Conservation (phyloP, 306 rosid genomes). For the Carpinus fangiana region DNA sequence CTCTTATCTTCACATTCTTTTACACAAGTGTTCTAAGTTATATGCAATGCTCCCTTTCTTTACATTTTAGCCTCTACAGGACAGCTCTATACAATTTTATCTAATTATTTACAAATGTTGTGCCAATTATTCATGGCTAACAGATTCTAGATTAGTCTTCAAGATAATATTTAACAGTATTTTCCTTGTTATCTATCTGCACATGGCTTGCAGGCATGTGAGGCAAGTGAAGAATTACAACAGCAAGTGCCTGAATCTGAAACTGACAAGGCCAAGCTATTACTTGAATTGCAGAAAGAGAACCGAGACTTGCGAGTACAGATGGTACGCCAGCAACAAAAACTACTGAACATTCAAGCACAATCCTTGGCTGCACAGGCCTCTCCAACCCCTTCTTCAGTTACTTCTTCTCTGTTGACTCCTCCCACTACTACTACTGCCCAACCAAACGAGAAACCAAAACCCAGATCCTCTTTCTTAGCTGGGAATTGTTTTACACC, state of each 20-base stretch:
- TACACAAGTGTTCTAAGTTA: neutral
- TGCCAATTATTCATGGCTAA: neutral
- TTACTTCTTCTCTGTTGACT: conserved; percentile 56
- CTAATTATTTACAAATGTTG: no score
- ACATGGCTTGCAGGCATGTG: conserved; percentile 52
- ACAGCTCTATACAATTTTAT: no score
- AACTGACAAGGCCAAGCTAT: conserved; percentile 73
- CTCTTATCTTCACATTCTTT: conserved; percentile 12
- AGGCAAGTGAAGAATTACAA: conserved; percentile 57
- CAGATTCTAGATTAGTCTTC: neutral
- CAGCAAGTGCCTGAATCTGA: conserved; percentile 55
- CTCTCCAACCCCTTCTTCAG: conserved; percentile 80
- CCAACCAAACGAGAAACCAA: conserved; percentile 59
- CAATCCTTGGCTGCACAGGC: conserved; percentile 72
- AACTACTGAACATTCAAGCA: conserved; percentile 64
- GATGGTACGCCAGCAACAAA: conserved; percentile 77
- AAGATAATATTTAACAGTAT: conserved; percentile 1
- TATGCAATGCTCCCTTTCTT: neutral
- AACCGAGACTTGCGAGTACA: conserved; percentile 79
- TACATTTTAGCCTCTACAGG: neutral
- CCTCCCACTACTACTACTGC: conserved; percentile 67
- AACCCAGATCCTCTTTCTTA: conserved; percentile 67
- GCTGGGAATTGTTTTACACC: conserved; percentile 75
- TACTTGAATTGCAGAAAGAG: conserved; percentile 84
- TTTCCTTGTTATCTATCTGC: conserved; percentile 14